Evolutionary conservation across 2,329 filamentous ascomycete genomes (phyloP), one percentile per base, ranked within the genome.

Genomic region (Fusarium hainanense): DNA sequence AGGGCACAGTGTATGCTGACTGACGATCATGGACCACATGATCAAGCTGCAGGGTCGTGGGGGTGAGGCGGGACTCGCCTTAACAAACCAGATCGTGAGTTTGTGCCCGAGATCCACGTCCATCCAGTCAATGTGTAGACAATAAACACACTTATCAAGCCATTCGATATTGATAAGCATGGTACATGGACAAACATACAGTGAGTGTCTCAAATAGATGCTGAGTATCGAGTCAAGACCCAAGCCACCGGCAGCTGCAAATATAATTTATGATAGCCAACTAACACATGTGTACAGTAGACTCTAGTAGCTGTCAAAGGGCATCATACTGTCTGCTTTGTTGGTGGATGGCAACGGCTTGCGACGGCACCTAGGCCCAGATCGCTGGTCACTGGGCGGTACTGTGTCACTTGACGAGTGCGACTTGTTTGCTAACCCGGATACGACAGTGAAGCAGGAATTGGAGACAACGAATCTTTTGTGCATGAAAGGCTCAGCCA

Each of bases 1-100:
- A 46, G 41, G 57, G 47, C 69, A 71, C 69, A 71, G 69, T 72
- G 54, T 52, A 69, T 69, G 56, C 50, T 70, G 46, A 48, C 52
- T 44, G 61, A 30, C 51, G 52, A 66, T 60, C 60, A 28, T 54
- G 40, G 41, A 23, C 49, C 61, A 72, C 69, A 72, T 71, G 69
- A 69, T 61, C 61, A 56, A 62, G 54, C 47, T 54, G 54, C 44
- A 42, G 48, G 48, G 44, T 28, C 32, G 61, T 58, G 52, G 69
- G 71, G 68, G 61, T 63, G 57, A 55, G 50, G 58, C 56, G 68
- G 60, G 43, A 41, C 46, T 52, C 54, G 37, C 46, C 51, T 52
- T 40, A 58, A 52, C 69, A 73, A 69, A 64, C 58, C 58, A 71
- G 58, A 58, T 50, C 55, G 65, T 67, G 58, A 66, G 51, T 54